phyloP scores from a whole-genome alignment of 2,329 filamentous ascomycete genomes.

The Fusarium sp. region DNA sequence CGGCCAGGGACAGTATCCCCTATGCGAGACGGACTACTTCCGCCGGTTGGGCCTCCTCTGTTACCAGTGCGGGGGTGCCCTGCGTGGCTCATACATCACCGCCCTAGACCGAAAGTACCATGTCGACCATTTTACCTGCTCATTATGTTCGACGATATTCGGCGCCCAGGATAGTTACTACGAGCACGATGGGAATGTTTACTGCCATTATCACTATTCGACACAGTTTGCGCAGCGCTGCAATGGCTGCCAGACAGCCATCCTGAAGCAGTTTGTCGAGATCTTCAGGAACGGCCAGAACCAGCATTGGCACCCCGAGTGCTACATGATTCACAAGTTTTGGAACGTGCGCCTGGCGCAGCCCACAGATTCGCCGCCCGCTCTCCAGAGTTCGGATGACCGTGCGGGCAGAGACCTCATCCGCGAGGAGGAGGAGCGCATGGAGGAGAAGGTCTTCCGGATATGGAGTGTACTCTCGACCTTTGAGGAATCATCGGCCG shows the following conservation, averaged over 20 bases:
- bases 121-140: slow-evolving; percentile 99
- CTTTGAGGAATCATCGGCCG: slow-evolving; percentile 97
- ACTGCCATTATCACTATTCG: slow-evolving; percentile 99
- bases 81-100: slow-evolving; percentile 97
- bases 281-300: slow-evolving; percentile 98
- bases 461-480: slow-evolving; percentile 98
- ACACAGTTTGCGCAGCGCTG: slow-evolving; percentile 96
- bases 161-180: slow-evolving; percentile 99
- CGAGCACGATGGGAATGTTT: slow-evolving; percentile 95
- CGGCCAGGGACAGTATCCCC: slow-evolving; percentile 86
- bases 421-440: slow-evolving; percentile 87
- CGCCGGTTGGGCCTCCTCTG: slow-evolving; percentile 90
- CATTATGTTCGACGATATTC: slow-evolving; percentile 96
- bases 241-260: slow-evolving; percentile 96
- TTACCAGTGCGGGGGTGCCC: slow-evolving; percentile 89
- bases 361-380: slow-evolving; percentile 63
- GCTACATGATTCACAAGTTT: slow-evolving; percentile 99
- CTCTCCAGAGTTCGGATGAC: slow-evolving; percentile 58
- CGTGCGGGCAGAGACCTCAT: slow-evolving; percentile 78
- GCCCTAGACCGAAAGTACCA: slow-evolving; percentile 98
- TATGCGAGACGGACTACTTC: slow-evolving; percentile 99
- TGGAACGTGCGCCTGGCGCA: slow-evolving; percentile 94
- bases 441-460: slow-evolving; percentile 97
- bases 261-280: slow-evolving; percentile 98
- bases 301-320: slow-evolving; percentile 99